Evolutionary conservation across 2,329 filamentous ascomycete species (phyloP).

Genomic region (Magnaporthales sp.): DNA sequence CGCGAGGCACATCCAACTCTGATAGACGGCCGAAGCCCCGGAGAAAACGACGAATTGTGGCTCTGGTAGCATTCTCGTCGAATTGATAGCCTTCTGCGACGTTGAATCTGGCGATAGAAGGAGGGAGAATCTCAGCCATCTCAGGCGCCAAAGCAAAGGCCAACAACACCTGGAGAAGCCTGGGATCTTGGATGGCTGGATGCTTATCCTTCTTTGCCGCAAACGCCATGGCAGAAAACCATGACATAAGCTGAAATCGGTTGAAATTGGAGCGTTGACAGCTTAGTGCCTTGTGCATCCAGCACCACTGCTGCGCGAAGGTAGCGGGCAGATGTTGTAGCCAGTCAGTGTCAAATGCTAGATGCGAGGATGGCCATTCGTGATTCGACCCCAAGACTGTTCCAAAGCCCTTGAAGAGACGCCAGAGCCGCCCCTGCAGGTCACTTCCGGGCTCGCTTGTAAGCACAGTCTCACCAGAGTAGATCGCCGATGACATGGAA

Average conservation of each 20-base stretch:
- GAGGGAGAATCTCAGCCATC: neutral
- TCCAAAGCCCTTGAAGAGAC: neutral
- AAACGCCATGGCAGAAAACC: neutral
- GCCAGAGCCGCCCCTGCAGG: neutral
- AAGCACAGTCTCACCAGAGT: neutral
- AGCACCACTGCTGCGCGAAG: neutral
- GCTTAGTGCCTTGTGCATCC: neutral
- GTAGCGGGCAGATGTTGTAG: neutral
- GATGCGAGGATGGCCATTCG: neutral
- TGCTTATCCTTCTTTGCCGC: neutral
- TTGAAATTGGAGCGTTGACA: neutral
- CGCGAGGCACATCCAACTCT: no score
- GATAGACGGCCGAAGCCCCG: no score
- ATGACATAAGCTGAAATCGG: neutral
- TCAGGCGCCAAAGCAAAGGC: neutral
- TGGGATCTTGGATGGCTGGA: neutral
- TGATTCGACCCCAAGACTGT: neutral
- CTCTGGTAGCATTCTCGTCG: no score
- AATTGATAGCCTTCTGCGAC: neutral
- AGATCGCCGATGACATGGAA: neutral
- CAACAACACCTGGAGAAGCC: neutral
- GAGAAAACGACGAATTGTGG: no score
- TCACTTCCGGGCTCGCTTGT: neutral
- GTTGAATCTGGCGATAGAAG: neutral
- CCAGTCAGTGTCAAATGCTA: neutral